Evolutionary conservation across 768 basidiomycete genomes (phyloP).

Genomic region (Lactarius vividus): DNA sequence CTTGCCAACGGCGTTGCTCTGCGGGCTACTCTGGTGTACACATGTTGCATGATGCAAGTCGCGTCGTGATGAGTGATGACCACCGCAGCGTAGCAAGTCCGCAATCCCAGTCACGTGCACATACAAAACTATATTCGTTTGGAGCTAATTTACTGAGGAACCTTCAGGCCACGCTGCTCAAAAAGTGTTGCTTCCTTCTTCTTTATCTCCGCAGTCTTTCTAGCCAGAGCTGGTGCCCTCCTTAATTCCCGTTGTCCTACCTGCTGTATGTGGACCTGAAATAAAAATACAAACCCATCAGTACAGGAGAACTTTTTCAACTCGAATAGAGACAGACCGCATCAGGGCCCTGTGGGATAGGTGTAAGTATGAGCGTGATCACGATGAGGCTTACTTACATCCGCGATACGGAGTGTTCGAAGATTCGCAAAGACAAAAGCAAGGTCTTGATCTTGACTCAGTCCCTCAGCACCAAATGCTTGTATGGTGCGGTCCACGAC

Average conservation of each 20-base stretch:
- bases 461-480: slow-evolving; percentile 92
- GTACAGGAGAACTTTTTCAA: not conserved
- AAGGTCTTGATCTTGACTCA: slow-evolving; percentile 85
- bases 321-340: slow-evolving; percentile 46
- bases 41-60: slow-evolving; percentile 12
- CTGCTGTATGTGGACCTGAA: slow-evolving; percentile 90
- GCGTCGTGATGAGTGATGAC: not conserved
- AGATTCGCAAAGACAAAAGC: slow-evolving; percentile 75
- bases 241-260: slow-evolving; percentile 87
- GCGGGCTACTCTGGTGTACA: not conserved
- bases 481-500: slow-evolving; percentile 97
- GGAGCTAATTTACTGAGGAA: slow-evolving; percentile 44
- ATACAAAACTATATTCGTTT: not conserved
- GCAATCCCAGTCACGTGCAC: not conserved
- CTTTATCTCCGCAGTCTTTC: slow-evolving; percentile 52
- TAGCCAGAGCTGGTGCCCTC: slow-evolving; percentile 61
- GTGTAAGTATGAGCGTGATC: slow-evolving; percentile 5
- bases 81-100: not conserved
- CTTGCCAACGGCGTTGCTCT: slow-evolving; percentile 18
- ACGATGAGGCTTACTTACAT: slow-evolving; percentile 47
- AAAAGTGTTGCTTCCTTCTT: slow-evolving; percentile 61
- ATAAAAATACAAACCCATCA: slow-evolving; percentile 13
- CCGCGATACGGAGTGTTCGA: slow-evolving; percentile 85
- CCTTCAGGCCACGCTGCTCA: slow-evolving; percentile 58
- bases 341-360: slow-evolving; percentile 62